Evolutionary conservation across 208 protist species (phyloP).

Genomic region (Trypanosoma rangeli): DNA sequence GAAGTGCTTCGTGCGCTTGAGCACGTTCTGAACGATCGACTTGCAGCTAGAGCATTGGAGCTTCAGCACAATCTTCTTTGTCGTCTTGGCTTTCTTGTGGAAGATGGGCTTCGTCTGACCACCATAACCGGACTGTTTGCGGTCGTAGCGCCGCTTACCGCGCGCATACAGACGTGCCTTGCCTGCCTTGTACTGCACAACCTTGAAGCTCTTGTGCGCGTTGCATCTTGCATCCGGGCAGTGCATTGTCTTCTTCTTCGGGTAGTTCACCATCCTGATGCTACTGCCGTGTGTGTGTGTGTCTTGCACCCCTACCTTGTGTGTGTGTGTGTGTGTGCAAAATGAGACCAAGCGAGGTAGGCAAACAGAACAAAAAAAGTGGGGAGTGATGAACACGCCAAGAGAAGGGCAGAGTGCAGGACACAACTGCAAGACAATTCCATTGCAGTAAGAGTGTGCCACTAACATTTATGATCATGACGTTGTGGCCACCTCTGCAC

Average conservation of each 20-base stretch:
- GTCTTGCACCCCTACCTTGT: constrained; percentile 1
- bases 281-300: not conserved
- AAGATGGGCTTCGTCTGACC: constrained; percentile 99
- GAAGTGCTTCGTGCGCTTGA: constrained; percentile 99
- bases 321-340: constrained; percentile 7
- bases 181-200: constrained; percentile 99
- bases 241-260: constrained; percentile 93
- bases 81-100: constrained; percentile 99
- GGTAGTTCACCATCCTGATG: constrained; percentile 89
- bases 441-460: too few relatives aligned
- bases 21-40: constrained; percentile 90
- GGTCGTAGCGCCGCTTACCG: constrained; percentile 99
- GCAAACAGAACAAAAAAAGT: constrained; percentile 23
- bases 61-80: constrained; percentile 99
- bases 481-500: too few relatives aligned
- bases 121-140: constrained; percentile 99
- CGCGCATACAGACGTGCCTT: constrained; percentile 98
- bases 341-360: constrained; percentile 10
- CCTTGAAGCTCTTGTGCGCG: constrained; percentile 98
- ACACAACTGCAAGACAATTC: too few relatives aligned
- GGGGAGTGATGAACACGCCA: not conserved
- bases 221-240: constrained; percentile 90
- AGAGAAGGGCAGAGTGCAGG: too few relatives aligned
- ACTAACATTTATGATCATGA: too few relatives aligned
- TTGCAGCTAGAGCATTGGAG: constrained; percentile 98